Base-by-base conservation (phyloP, 331 rosid genomes). In the Stylosanthes scabra region DNA sequence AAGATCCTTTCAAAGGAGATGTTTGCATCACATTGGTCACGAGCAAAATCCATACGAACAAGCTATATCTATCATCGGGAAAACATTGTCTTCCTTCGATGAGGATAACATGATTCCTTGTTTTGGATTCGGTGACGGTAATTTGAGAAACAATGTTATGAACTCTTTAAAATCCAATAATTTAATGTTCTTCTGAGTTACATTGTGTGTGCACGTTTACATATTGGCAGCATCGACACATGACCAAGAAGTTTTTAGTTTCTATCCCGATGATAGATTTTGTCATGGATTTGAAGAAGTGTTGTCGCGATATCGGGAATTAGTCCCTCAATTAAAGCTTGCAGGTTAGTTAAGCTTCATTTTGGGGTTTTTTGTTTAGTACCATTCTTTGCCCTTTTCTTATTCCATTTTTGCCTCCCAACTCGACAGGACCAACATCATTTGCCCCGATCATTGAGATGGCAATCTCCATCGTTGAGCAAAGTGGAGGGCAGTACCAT, bases 41-140 rank as follows among this genome's bases (percentile, higher is more conserved):
- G 93, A 76, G 13, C 96, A 72, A 71, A 95, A 95, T 87, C 97
- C 99, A 3, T 95, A 95, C 12, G 96, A 95, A 76, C 97, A 92
- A 71, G 97, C 97, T 45, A 92, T 95, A 74, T 51, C 97, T 25
- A 90, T 92, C 73, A 95, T 92, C 66, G 99, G 97, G 46, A 83
- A 90, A 80, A 92, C 99, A 37, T 54, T 92, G 71, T 83, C 97
- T 54, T 80, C 96, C 63, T 92, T 92, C 74, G 97, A 90, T 58
- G 99, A 87, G 78, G 97, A 95, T 81, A 95, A 92, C 88, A 13
- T 82, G 79, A 95, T 95, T 80, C 97, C 96, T 6, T 95, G 99
- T 65, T 95, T 83, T 71, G 99, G 99, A 76, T 95, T 95, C 63
- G 99, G 99, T 70, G 99, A 92, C 82, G 97, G 99, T 95, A 87